These are phyloP conservation scores for Ophiosphaerella narmari DNA, from an alignment of 2,329 filamentous ascomycete species.

Conservation along the genomic window DNA sequence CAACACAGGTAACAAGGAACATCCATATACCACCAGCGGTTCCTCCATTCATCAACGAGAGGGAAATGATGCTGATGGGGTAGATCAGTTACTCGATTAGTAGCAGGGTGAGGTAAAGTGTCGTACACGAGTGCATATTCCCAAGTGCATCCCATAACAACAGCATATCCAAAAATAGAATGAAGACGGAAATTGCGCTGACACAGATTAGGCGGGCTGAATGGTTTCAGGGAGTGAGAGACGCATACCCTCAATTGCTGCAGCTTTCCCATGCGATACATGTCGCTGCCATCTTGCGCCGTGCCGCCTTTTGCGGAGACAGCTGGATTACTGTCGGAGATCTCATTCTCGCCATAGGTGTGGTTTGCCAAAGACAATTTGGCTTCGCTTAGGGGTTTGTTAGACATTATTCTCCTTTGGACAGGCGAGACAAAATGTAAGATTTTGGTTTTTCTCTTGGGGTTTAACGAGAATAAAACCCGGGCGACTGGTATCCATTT, in stretches of 20 bases:
- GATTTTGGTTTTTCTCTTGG: neutral
- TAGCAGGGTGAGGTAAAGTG: neutral
- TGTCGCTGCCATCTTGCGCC: conserved; percentile 14
- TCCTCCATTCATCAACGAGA: conserved; percentile 22
- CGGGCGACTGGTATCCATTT: conserved; percentile 2
- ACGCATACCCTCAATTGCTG: conserved; percentile 15
- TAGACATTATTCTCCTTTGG: neutral
- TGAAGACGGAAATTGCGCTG: conserved; percentile 19
- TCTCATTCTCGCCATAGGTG: neutral
- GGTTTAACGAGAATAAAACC: neutral
- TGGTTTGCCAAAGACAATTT: neutral
- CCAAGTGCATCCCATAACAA: conserved; percentile 19
- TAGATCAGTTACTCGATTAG: neutral
- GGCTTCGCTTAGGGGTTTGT: neutral
- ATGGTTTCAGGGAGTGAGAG: no score
- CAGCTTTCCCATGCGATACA: conserved; percentile 26
- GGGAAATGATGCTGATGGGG: conserved; percentile 3
- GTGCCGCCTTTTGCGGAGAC: neutral
- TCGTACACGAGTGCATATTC: conserved; percentile 19
- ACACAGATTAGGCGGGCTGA: no score
- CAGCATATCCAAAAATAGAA: conserved; percentile 17
- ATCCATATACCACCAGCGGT: conserved; percentile 26
- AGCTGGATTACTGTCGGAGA: neutral
- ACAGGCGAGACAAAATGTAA: neutral
- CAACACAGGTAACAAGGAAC: conserved; percentile 18